These are phyloP conservation scores for Fomitopsis betulina DNA, from an alignment of 1,284 basidiomycete species.

Conservation along the genomic window DNA sequence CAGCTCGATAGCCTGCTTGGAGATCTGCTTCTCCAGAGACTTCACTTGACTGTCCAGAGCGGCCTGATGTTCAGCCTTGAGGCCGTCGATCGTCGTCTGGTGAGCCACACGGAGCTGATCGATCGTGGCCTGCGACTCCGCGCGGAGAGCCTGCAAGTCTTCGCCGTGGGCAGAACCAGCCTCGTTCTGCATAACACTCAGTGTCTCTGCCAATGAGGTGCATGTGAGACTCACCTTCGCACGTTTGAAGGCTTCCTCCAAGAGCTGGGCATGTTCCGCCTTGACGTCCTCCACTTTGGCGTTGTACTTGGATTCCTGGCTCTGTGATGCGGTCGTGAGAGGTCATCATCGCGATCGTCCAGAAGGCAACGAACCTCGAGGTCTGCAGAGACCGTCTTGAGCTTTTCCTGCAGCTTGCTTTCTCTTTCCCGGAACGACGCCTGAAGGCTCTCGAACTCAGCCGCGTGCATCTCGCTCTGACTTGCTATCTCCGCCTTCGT, in stretches of 20 bases:
- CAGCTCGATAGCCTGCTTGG: slow-evolving; percentile 59
- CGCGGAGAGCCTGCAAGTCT: slow-evolving; percentile 67
- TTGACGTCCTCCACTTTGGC: slow-evolving; percentile 63
- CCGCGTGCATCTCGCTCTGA: slow-evolving; percentile 31
- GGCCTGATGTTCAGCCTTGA: slow-evolving; percentile 59
- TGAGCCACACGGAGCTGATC: slow-evolving; percentile 65
- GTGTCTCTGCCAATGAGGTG: background rate
- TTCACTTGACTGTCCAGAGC: slow-evolving; percentile 52
- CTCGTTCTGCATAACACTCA: slow-evolving; percentile 43
- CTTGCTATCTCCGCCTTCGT: slow-evolving; percentile 27
- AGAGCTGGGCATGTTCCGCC: slow-evolving; percentile 57
- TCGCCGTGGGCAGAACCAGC: slow-evolving; percentile 62
- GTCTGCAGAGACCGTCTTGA: slow-evolving; percentile 51
- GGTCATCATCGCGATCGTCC: background rate
- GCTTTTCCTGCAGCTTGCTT: slow-evolving; percentile 53
- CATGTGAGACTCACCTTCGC: slow-evolving; percentile 54
- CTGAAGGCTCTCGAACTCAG: slow-evolving; percentile 47
- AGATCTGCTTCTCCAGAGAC: slow-evolving; percentile 60
- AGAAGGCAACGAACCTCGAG: slow-evolving; percentile 47
- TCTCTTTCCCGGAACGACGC: slow-evolving; percentile 42
- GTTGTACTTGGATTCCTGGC: slow-evolving; percentile 64
- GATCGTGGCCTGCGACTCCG: slow-evolving; percentile 58
- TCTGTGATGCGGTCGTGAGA: slow-evolving; percentile 32
- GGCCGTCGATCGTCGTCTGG: slow-evolving; percentile 49
- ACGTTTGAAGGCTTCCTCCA: slow-evolving; percentile 68